Evolutionary conservation across 1,284 basidiomycete species (phyloP), one percentile per base, ranked within the genome.

Genomic region (Cutaneotrichosporon cutaneum): DNA sequence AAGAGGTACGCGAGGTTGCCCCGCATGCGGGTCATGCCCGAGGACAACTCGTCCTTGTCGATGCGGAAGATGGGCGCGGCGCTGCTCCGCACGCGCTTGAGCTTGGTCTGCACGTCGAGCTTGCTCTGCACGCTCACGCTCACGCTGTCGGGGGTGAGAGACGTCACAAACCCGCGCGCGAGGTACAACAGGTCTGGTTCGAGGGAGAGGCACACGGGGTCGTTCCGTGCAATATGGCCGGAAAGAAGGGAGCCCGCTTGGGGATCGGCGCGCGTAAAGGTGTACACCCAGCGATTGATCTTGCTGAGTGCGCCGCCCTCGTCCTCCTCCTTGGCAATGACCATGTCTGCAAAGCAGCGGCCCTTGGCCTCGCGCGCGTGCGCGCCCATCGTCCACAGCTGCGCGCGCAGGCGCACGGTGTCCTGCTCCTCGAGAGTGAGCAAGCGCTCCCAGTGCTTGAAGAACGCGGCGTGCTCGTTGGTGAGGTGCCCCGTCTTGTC

Each of bases 341-440:
- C 75, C 93, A 97, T 94, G 60, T 84, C 81, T 54, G 84, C 82
- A 70, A 95, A 90, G 70, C 92, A 82, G 63, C 91, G 82, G 1
- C 94, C 94, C 53, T 83, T 85, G 58, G 81, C 83, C 75, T 94
- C 90, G 51, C 96, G 85, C 68, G 92, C 87, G 3, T 78, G 80
- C 0, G 92, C 91, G 7, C 85, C 84, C 84, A 96, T 86, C 0
- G 91, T 95, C 95, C 95, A 99, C 9, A 99, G 83, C 72, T 99
- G 94, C 65, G 90, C 90, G 68, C 88, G 86, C 78, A 92, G 90
- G 16, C 89, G 85, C 13, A 88, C 80, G 11, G 90, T 82, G 68
- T 96, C 94, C 62, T 88, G 87, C 73, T 99, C 96, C 75, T 99
- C 96, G 21, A 94, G 80, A 1, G 90, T 84, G 59, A 99, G 83